Base-by-base conservation (phyloP, 2,329 filamentous ascomycete genomes). In the Scleromitrula shiraiana region DNA sequence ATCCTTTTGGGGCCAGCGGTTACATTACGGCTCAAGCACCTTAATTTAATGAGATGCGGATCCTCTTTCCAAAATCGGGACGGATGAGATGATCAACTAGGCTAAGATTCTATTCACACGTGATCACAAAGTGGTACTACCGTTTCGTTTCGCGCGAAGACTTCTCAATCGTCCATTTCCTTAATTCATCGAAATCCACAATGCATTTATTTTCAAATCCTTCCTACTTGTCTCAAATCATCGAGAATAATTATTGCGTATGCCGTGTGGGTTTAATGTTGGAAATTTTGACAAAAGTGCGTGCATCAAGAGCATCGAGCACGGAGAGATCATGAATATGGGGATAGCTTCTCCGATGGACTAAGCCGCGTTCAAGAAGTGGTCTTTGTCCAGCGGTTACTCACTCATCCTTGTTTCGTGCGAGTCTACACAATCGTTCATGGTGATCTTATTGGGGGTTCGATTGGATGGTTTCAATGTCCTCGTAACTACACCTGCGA, bases 321-420 rank as follows among this genome's bases (percentile, higher is more conserved):
- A 19, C 14, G 10, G 23, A 30, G 17, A 30, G n/a, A 32, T 41
- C 26, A 27, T 12, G 8, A 5, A 20, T 15, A 29, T 22, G n/a
- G 22, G 20, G 5, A 20, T 30, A 24, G 19, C 19, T 19, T 32
- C 35, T 14, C 17, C 30, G 32, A 23, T 23, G 33, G 33, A 14
- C n/a, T 33, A 20, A 46, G 36, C 44, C 32, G 26, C 33, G 37
- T 29, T 47, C 37, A 33, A 41, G 12, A 41, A 15, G 17, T 47
- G 37, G 33, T 47, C 44, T 23, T 10, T 41, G 33, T 29, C 20
- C 41, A 15, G 41, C 41, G 41, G 29, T 14, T 43, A 43, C 12
- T n/a, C n/a, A n/a, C n/a, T n/a, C n/a, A n/a, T n/a, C n/a, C n/a
- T n/a, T n/a, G n/a, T n/a, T n/a, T n/a, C n/a, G n/a, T n/a, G n/a